Percentiles rank a stretch among this genome's conserved stretches.
phyloP scores from a whole-genome alignment of 1,284 basidiomycete genomes.

The Trametes polyzona region DNA sequence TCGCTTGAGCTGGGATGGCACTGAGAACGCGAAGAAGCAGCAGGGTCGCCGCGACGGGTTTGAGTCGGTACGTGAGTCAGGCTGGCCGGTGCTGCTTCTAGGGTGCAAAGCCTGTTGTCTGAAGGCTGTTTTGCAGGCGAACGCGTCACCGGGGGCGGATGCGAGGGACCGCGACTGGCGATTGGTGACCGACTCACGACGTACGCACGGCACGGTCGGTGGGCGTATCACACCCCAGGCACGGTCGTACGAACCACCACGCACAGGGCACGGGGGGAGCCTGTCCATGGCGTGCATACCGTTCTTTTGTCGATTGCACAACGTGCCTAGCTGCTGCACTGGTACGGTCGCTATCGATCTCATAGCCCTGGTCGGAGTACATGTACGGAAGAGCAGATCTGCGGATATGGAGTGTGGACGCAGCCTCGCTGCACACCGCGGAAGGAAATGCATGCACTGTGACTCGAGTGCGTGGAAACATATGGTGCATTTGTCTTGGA shows the following conservation, averaged over 20 bases:
- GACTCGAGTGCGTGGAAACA: not conserved
- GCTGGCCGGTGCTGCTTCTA: slow-evolving; percentile 6
- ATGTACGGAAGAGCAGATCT: not conserved
- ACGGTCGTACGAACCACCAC: slow-evolving; percentile 9
- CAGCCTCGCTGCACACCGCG: not conserved
- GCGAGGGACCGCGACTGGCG: no score
- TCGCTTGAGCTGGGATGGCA: no score
- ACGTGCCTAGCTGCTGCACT: slow-evolving; percentile 6
- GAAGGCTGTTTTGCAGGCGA: slow-evolving; percentile 11
- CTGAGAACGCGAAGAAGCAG: no score
- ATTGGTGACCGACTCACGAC: no score
- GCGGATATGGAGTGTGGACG: slow-evolving; percentile 7
- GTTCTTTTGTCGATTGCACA: not conserved
- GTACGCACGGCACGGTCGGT: no score
- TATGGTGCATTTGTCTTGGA: slow-evolving; percentile 6
- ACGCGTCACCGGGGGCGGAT: not conserved
- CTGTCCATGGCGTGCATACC: not conserved
- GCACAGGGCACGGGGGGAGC: slow-evolving; percentile 5
- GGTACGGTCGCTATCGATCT: slow-evolving; percentile 1
- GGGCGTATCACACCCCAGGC: not conserved
- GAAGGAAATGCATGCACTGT: slow-evolving; percentile 8
- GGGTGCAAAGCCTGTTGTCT: slow-evolving; percentile 14
- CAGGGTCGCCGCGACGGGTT: no score
- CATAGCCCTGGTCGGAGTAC: not conserved
- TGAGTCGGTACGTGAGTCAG: slow-evolving; percentile 1